Evolutionary conservation across 768 basidiomycete genomes (phyloP), one percentile per base, ranked within the genome.

Genomic region (Calvatia gigantea): DNA sequence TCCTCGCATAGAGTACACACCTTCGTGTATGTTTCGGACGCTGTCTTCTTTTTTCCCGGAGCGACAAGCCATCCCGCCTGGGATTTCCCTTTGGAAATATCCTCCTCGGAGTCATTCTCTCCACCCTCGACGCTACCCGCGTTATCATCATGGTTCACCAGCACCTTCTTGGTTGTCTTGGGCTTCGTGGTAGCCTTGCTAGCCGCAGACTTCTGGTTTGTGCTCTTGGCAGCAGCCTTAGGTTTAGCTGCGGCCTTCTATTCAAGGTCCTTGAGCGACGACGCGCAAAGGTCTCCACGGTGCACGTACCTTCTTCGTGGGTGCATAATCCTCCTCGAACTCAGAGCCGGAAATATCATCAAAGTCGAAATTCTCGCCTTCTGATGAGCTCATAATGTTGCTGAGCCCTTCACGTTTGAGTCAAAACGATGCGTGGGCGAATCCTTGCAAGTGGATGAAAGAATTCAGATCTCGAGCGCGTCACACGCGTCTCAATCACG

Each of bases 21-120:
- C 81, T 94, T 95, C 50, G 86, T 86, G 66, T 95, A 96, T 33
- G 81, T 94, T 65, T 98, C 92, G 6, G 91, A 92, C 1, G 90
- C 91, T 11, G 85, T 89, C 75, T 96, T 96, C 75, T 89, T 87
- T 75, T 89, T 89, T 6, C 43, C 2, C 11, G 50, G n/a, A 2
- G 19, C 55, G 14, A n/a, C n/a, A n/a, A n/a, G n/a, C n/a, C n/a
- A n/a, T n/a, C 14, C 42, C 15, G 21, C 38, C 29, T 57, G 53
- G 23, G 28, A 19, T 11, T 46, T 56, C 50, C 49, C 48, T 42
- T 28, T 50, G 35, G 54, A 51, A 4, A 54, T 48, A 38, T 51
- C 49, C 15, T 33, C 39, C 19, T 35, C 32, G 8, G 60, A 45
- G 33, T 65, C 70, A n/a, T 61, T 66, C 27, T 67, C 66, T 56